These are phyloP conservation scores for Paspalum notatum DNA, from an alignment of 176 grass and related monocot genomes.

Conservation along the genomic window DNA sequence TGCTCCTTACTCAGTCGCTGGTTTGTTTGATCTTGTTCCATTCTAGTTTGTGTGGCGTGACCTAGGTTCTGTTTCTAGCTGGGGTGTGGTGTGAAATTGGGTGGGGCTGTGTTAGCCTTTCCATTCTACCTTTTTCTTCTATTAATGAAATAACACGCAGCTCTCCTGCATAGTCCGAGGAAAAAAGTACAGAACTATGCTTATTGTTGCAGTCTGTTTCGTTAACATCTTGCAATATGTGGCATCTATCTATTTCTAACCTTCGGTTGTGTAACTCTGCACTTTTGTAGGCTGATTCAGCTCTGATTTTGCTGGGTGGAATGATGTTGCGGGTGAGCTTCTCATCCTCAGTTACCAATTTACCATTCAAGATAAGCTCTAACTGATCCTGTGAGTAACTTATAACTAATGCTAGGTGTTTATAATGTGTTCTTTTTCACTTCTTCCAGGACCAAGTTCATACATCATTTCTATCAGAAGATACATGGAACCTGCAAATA, in stretches of 20 bases:
- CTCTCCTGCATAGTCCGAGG: too few relatives aligned
- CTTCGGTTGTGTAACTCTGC: slow-evolving; percentile 27
- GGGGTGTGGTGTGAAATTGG: too few relatives aligned
- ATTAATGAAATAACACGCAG: too few relatives aligned
- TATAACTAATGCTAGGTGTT: slow-evolving; percentile 33
- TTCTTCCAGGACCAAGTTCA: slow-evolving; percentile 84
- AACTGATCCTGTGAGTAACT: slow-evolving; percentile 22
- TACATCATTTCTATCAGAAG: slow-evolving; percentile 72
- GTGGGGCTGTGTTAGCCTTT: too few relatives aligned
- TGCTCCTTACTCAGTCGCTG: too few relatives aligned
- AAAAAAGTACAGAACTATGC: not conserved
- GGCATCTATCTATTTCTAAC: slow-evolving; percentile 31
- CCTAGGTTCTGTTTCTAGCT: too few relatives aligned
- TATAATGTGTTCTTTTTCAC: slow-evolving; percentile 28
- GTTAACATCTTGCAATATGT: slow-evolving; percentile 22
- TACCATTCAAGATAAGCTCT: slow-evolving; percentile 1
- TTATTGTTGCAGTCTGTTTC: not conserved
- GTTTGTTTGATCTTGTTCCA: too few relatives aligned
- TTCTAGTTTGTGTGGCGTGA: too few relatives aligned
- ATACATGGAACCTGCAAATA: slow-evolving; percentile 86
- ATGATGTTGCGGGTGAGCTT: slow-evolving; percentile 71
- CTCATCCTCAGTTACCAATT: slow-evolving; percentile 16
- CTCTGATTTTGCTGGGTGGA: slow-evolving; percentile 69
- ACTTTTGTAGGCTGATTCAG: slow-evolving; percentile 71
- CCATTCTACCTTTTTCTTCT: too few relatives aligned